Evolutionary conservation across 306 rosid species (phyloP).

Genomic region (Lablab purpureus): DNA sequence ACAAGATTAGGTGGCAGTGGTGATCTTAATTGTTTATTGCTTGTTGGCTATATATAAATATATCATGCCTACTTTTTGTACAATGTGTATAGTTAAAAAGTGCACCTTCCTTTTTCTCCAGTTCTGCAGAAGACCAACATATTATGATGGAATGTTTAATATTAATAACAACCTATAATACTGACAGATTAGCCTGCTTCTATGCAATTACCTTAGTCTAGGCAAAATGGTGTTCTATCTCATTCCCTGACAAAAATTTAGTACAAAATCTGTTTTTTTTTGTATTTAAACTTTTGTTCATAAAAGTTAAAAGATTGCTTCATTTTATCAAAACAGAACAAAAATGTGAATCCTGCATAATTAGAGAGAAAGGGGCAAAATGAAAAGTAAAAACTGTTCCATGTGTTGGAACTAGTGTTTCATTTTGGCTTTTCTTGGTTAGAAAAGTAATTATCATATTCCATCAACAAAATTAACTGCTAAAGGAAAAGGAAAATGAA

Average conservation of each 20-base stretch:
- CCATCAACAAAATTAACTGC: neutral
- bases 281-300: neutral
- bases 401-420: neutral
- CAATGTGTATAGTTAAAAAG: neutral
- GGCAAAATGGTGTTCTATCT: conserved; percentile 1
- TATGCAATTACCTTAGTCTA: conserved; percentile 14
- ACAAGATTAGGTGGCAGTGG: neutral
- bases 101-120: neutral
- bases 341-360: neutral
- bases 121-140: neutral
- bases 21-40: neutral
- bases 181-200: conserved; percentile 3
- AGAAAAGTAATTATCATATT: neutral
- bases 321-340: neutral
- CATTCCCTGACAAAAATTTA: neutral
- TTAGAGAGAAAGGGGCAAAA: neutral
- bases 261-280: neutral
- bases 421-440: neutral
- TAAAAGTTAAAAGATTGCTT: neutral
- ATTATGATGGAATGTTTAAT: neutral
- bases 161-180: conserved; percentile 1
- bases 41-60: neutral
- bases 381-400: neutral
- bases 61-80: conserved; percentile 4
- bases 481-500: neutral